Evolutionary conservation across 495 filamentous ascomycete genomes (phyloP).

Genomic region (Penicillium riverlandense): DNA sequence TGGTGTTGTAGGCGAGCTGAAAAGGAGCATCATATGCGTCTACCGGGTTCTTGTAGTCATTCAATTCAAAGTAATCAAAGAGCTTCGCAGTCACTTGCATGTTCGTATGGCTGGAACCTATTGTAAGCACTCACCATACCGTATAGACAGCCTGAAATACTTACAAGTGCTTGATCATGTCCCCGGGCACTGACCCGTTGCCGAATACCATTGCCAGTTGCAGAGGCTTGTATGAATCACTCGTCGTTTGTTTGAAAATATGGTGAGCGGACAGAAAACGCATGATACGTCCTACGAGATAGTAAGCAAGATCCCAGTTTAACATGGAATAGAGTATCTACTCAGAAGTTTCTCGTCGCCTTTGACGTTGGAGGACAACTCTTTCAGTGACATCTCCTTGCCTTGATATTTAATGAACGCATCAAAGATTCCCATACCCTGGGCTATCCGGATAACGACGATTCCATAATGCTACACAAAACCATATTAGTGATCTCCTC

Average conservation of each 20-base stretch:
- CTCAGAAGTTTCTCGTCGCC: constrained; percentile 13
- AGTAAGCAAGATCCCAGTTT: background rate
- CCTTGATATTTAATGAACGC: constrained; percentile 6
- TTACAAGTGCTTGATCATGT: constrained; percentile 17
- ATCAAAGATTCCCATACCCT: constrained; percentile 18
- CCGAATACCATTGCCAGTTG: constrained; percentile 8
- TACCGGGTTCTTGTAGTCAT: constrained; percentile 15
- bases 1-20: constrained; percentile 21
- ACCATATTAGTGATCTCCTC: background rate
- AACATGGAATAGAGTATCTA: background rate
- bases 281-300: constrained; percentile 10
- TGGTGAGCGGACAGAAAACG: constrained; percentile 4
- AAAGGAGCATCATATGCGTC: constrained; percentile 17
- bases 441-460: constrained; percentile 4
- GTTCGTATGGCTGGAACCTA: constrained; percentile 4
- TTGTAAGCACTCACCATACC: background rate
- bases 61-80: constrained; percentile 13
- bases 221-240: constrained; percentile 5
- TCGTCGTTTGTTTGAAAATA: constrained; percentile 3
- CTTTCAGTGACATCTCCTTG: constrained; percentile 3
- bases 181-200: background rate
- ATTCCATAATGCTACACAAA: constrained; percentile 1
- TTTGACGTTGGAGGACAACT: constrained; percentile 2
- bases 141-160: background rate
- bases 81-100: constrained; percentile 9